phyloP scores from a whole-genome alignment of 2,329 filamentous ascomycete species.

The Botrytis tulipae region DNA sequence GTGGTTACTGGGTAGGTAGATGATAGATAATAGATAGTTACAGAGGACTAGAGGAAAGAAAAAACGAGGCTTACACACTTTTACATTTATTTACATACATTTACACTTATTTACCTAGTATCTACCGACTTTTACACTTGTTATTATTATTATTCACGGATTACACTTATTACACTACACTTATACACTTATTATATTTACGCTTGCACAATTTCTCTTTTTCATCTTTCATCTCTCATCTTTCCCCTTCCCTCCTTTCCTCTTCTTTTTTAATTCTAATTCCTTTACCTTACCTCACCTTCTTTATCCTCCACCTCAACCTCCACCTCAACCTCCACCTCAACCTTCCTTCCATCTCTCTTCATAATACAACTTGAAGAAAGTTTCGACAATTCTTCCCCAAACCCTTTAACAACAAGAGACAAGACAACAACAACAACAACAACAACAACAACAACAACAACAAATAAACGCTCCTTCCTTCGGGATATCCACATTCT shows the following conservation, averaged over 20 bases:
- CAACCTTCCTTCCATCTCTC: conserved; percentile 20
- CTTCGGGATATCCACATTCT: conserved; percentile 39
- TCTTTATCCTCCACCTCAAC: conserved; percentile 12
- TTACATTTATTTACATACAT: neutral
- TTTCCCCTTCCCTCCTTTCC: neutral
- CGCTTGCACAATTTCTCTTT: neutral
- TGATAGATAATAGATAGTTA: neutral
- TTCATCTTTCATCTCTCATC: neutral
- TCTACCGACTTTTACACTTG: neutral
- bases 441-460: too few species aligned
- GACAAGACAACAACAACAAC: neutral
- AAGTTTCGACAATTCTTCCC: neutral
- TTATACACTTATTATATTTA: neutral
- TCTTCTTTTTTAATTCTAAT: neutral
- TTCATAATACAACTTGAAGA: conserved; percentile 18
- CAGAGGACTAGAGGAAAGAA: neutral
- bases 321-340: neutral
- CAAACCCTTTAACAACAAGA: neutral
- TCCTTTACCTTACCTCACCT: neutral
- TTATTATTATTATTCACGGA: neutral
- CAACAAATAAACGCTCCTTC: conserved; percentile 28
- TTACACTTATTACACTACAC: neutral
- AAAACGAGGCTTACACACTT: neutral
- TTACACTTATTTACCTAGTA: neutral
- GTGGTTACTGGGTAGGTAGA: neutral